phyloP scores from a whole-genome alignment of 108 stramenopile genomes.

The Cylindrotheca closterium region DNA sequence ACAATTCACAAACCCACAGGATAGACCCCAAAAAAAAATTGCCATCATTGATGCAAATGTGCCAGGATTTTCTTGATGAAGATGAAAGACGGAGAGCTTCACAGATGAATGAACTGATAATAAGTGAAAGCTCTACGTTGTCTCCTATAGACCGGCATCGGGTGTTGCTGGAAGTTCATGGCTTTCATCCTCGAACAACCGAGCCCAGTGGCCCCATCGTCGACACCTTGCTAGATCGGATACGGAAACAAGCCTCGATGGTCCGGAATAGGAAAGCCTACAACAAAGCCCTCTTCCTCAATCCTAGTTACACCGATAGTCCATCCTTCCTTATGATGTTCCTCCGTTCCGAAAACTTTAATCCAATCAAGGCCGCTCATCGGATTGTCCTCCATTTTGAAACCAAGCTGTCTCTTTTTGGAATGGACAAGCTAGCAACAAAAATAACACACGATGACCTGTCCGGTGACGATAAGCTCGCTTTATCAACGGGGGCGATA shows the following conservation, averaged over 20 bases:
- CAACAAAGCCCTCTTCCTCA: constrained; percentile 19
- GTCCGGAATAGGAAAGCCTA: constrained; percentile 9
- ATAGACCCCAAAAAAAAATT: no score
- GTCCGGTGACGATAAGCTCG: background rate
- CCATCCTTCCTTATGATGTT: constrained; percentile 27
- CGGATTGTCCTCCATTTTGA: constrained; percentile 23
- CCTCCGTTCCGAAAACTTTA: constrained; percentile 27
- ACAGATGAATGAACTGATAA: background rate
- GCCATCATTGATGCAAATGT: no score
- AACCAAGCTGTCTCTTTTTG: constrained; percentile 28
- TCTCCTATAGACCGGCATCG: background rate
- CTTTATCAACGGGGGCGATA: background rate
- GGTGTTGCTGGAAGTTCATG: background rate
- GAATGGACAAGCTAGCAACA: constrained; percentile 9
- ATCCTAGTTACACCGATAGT: constrained; percentile 14
- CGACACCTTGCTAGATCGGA: background rate
- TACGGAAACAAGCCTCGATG: background rate
- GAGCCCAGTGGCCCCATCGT: background rate
- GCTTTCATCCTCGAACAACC: background rate
- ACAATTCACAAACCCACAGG: no score
- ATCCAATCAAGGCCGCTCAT: constrained; percentile 14
- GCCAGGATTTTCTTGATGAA: background rate
- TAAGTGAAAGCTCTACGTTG: background rate
- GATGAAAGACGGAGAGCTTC: background rate
- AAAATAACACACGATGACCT: constrained; percentile 19